Percentiles rank a stretch among this genome's conserved stretches.
phyloP scores from a whole-genome alignment of 1,139 yeast genomes.

The Candida gigantensis region DNA sequence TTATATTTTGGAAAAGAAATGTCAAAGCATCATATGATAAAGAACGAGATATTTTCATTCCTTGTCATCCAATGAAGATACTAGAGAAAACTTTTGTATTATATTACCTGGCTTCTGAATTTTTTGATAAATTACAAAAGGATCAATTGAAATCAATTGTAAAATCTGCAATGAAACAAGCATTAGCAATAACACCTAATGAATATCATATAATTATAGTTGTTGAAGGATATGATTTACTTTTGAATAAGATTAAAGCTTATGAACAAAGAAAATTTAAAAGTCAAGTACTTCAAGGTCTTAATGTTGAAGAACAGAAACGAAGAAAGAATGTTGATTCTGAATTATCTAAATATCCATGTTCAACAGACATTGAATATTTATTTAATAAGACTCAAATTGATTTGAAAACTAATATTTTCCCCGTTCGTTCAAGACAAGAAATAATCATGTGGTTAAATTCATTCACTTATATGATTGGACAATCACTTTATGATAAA shows the following conservation, averaged over 20 bases:
- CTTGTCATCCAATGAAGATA: conserved; percentile 41
- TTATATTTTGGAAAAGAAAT: conserved; percentile 38
- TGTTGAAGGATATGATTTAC: conserved; percentile 50
- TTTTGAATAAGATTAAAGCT: conserved; percentile 42
- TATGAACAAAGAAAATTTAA: conserved; percentile 49
- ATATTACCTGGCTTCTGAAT: conserved; percentile 47
- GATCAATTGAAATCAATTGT: conserved; percentile 18
- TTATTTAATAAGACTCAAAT: conserved; percentile 32
- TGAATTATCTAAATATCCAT: conserved; percentile 21
- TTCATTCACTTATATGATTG: conserved; percentile 58
- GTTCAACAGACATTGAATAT: conserved; percentile 39
- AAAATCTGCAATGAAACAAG: conserved; percentile 5
- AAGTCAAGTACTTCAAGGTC: conserved; percentile 33
- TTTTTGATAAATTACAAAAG: conserved; percentile 37
- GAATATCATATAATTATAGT: conserved; percentile 39
- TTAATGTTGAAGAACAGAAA: conserved; percentile 14
- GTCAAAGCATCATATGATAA: conserved; percentile 44
- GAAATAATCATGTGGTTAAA: conserved; percentile 58
- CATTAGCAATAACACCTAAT: conserved; percentile 1
- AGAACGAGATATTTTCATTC: conserved; percentile 52
- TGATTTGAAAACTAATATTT: conserved; percentile 41
- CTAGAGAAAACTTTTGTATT: conserved; percentile 47
- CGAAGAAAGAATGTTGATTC: conserved; percentile 11
- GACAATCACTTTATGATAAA: conserved; percentile 55
- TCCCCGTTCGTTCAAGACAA: conserved; percentile 43